Base-by-base conservation (phyloP, 148 eudicot species). In the Camellia granthamiana region DNA sequence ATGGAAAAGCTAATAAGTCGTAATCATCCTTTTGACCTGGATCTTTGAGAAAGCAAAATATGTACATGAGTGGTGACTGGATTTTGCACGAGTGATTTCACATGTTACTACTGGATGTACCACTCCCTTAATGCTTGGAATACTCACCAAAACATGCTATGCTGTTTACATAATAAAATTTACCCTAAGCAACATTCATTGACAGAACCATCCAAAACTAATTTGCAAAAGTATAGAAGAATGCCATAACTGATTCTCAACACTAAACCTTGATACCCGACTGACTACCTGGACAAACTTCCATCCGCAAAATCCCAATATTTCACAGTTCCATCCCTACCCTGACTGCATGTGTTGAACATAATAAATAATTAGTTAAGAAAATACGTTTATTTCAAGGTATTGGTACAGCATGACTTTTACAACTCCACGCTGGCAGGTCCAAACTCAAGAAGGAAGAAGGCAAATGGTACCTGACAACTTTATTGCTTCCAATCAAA, bases 291-390 rank as follows among this genome's bases (percentile, higher is more conserved):
- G 80, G 91, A 91, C 69, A 95, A 80, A 65, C 90, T 92, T 41
- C 90, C 93, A 68, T 91, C 89, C 80, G 81, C 91, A 76, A 91
- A 46, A 72, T 95, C 97, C 95, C 97, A 95, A 75, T 84, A 84
- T 85, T 91, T 93, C 19, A 93, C 85, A 62, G 92, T 88, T 61
- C 99, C 99, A 75, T 93, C 99, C 81, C 94, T 89, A 30, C 99
- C 98, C 84, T 96, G 99, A 86, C 95, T 93, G 83, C 68, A 84
- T 8, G 44, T 15, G 63, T 61, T 65, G 66, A 64, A 44, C 68
- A 77, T 60, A 80, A 76, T 62, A 47, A 73, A 51, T 61, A 9
- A 79, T 55, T 38, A 15, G 54, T 18, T 15, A 41, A 72, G 11
- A 46, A 66, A 46, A 11, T 42, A 63, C 7, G 12, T 30, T 55